phyloP scores from a whole-genome alignment of 1,284 basidiomycete genomes.

The Sparassis latifolia region DNA sequence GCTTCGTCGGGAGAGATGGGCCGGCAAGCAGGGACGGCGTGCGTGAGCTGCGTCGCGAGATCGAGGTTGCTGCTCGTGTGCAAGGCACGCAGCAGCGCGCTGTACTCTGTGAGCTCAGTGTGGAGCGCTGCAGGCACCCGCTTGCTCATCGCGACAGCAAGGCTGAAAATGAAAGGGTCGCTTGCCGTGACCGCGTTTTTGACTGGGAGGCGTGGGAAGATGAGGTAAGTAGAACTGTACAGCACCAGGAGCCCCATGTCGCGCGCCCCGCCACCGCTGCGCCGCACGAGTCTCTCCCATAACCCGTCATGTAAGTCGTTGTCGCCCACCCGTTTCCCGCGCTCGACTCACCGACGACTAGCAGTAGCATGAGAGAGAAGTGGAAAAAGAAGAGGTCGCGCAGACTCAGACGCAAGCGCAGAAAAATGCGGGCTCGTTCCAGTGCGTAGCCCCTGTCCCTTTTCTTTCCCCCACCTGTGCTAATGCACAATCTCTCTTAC shows the following conservation, averaged over 20 bases:
- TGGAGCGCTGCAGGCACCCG: slow-evolving; percentile 46
- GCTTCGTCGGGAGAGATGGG: not conserved
- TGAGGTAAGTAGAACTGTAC: slow-evolving; percentile 40
- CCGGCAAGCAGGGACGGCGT: not conserved
- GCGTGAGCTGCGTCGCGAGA: slow-evolving; percentile 40
- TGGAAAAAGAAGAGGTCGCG: slow-evolving; percentile 89
- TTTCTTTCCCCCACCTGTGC: not conserved
- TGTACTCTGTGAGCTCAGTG: slow-evolving; percentile 56
- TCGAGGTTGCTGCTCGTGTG: slow-evolving; percentile 48
- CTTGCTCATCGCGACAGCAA: slow-evolving; percentile 30
- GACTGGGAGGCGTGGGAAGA: slow-evolving; percentile 8
- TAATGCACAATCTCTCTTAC: slow-evolving; percentile 1
- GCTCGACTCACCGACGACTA: no score
- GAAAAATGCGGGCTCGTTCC: slow-evolving; percentile 89
- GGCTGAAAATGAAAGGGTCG: not conserved
- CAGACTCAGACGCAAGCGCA: slow-evolving; percentile 82
- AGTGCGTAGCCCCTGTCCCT: slow-evolving; percentile 46
- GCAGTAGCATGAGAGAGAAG: slow-evolving; percentile 84
- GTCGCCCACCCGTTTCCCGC: no score
- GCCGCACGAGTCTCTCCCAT: slow-evolving; percentile 24
- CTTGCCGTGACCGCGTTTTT: slow-evolving; percentile 1
- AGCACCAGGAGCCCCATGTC: slow-evolving; percentile 30
- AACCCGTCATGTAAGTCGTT: slow-evolving; percentile 25
- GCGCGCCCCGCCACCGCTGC: slow-evolving; percentile 10
- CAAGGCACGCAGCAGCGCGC: slow-evolving; percentile 53